Percentiles rank a stretch among this genome's conserved stretches.
Evolutionary conservation across 2,329 filamentous ascomycete species (phyloP).

Genomic region (Colletotrichum melonis): DNA sequence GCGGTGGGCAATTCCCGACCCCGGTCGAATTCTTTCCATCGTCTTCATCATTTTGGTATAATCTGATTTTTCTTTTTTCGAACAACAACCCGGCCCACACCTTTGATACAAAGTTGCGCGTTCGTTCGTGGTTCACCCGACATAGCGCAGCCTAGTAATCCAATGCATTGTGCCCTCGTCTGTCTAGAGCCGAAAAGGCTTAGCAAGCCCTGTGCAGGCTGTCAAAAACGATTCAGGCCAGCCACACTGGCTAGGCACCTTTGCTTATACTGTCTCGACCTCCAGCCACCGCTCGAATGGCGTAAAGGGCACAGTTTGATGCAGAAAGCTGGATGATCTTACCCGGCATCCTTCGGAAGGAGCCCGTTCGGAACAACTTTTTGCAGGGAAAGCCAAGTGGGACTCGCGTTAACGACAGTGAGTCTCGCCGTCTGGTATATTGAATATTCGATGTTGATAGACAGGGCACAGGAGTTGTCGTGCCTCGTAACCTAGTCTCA

Average conservation of each 20-base stretch:
- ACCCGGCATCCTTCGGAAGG: background rate
- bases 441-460: background rate
- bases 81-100: background rate
- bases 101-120: background rate
- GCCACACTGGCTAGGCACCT: background rate
- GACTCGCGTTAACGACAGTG: background rate
- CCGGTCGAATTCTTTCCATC: background rate
- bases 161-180: background rate
- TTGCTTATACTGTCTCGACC: background rate
- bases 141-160: background rate
- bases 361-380: background rate
- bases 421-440: background rate
- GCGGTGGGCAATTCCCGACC: background rate
- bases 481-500: background rate
- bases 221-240: background rate
- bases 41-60: background rate
- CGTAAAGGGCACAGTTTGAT: background rate
- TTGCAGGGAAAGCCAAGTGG: too few relatives aligned
- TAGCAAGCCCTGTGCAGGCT: background rate
- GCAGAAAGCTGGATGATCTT: constrained; percentile 1
- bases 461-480: background rate
- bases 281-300: background rate
- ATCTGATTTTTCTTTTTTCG: background rate
- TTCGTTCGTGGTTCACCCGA: background rate
- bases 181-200: background rate